Conservation (phyloP, 2,329 filamentous ascomycete genomes). For the Stylonectria norvegica region DNA sequence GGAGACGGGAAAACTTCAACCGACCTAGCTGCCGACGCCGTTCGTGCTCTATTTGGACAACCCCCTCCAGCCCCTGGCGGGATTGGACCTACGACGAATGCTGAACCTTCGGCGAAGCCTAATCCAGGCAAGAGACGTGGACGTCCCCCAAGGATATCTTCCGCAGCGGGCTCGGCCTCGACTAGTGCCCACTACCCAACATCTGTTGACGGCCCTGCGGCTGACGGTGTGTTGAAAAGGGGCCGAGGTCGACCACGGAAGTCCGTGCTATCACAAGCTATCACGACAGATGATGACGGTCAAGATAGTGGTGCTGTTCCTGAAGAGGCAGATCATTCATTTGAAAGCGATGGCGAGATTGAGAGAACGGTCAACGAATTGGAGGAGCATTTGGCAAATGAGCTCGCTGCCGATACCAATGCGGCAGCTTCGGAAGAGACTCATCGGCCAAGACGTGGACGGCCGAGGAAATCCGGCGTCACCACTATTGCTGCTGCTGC, state of each 20-base stretch:
- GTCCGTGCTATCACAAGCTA: conserved; percentile 16
- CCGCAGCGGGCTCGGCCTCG: conserved; percentile 3
- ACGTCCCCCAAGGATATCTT: conserved; percentile 32
- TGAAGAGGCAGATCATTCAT: background rate
- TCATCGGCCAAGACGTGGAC: conserved; percentile 21
- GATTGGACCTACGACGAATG: conserved; percentile 1
- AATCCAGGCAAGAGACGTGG: conserved; percentile 25
- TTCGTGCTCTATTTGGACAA: conserved; percentile 28
- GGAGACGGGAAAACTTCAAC: conserved; percentile 27
- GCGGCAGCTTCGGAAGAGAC: conserved; percentile 1
- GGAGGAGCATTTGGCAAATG: conserved; percentile 15
- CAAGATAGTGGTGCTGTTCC: background rate
- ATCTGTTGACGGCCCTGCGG: no score
- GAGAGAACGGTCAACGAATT: conserved; percentile 16
- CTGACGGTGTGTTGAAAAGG: conserved; percentile 11
- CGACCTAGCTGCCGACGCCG: conserved; percentile 39
- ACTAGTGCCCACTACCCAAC: conserved; percentile 3
- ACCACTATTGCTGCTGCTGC: conserved; percentile 22
- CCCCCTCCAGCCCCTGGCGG: conserved; percentile 4
- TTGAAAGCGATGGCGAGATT: conserved; percentile 14
- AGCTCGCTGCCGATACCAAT: conserved; percentile 9
- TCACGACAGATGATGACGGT: conserved; percentile 4
- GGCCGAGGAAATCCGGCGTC: conserved; percentile 27
- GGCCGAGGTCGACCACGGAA: conserved; percentile 30
- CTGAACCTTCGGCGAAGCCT: conserved; percentile 4